These are phyloP conservation scores for Alternaria sp. DNA, from an alignment of 2,329 filamentous ascomycete species.

Conservation along the genomic window DNA sequence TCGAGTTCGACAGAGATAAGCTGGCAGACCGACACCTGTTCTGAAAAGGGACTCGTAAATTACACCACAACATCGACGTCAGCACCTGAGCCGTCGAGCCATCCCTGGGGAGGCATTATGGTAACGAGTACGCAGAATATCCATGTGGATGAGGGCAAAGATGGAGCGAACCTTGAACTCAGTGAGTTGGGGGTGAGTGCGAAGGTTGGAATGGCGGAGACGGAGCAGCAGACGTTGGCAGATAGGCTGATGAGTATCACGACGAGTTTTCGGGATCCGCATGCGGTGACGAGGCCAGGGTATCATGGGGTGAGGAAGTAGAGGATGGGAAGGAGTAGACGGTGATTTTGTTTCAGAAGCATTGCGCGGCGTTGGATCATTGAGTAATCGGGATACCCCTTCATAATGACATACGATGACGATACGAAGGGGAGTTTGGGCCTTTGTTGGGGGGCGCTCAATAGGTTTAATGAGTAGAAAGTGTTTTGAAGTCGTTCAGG, in stretches of 20 bases:
- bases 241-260: conserved; percentile 49
- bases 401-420: background rate
- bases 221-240: conserved; percentile 54
- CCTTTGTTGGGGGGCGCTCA: background rate
- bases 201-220: conserved; percentile 45
- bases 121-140: conserved; percentile 50
- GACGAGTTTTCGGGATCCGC: conserved; percentile 39
- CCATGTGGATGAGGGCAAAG: conserved; percentile 39
- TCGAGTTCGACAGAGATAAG: conserved; percentile 19
- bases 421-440: background rate
- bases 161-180: conserved; percentile 38
- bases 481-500: no score
- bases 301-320: conserved; percentile 22
- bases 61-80: conserved; percentile 5
- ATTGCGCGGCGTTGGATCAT: background rate
- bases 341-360: background rate
- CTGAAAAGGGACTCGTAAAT: conserved; percentile 42
- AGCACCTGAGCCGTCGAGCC: conserved; percentile 15
- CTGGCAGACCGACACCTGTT: conserved; percentile 38
- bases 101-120: conserved; percentile 51
- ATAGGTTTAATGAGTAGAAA: background rate
- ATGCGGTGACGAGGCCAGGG: conserved; percentile 23
- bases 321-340: background rate
- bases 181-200: conserved; percentile 45
- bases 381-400: background rate